Evolutionary conservation across 495 filamentous ascomycete species (phyloP).

Genomic region (Aspergillus homomorphus): DNA sequence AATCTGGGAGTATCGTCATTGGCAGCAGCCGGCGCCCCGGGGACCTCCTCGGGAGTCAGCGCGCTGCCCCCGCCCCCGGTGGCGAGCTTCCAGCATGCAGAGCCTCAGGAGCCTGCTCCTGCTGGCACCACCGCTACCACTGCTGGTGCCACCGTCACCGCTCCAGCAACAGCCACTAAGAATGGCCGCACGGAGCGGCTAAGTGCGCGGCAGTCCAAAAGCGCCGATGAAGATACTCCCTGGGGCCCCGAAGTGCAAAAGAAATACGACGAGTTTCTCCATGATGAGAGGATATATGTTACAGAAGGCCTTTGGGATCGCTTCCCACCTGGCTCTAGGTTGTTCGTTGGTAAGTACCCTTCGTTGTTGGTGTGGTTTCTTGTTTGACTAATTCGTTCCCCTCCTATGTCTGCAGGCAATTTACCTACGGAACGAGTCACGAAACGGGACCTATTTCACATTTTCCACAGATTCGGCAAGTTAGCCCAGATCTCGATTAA

Average conservation of each 20-base stretch:
- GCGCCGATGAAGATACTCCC: slow-evolving; percentile 46
- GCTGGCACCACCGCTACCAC: neutral
- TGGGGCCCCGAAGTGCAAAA: slow-evolving; percentile 65
- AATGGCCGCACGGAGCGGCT: slow-evolving; percentile 32
- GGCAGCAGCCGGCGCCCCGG: slow-evolving; percentile 49
- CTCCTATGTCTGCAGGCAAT: slow-evolving; percentile 61
- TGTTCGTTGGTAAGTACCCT: slow-evolving; percentile 80
- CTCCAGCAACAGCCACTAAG: slow-evolving; percentile 2
- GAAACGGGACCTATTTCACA: slow-evolving; percentile 87
- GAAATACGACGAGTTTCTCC: slow-evolving; percentile 78
- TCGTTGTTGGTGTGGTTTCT: neutral
- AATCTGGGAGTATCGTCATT: slow-evolving; percentile 41
- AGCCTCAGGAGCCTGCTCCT: slow-evolving; percentile 32
- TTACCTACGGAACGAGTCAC: slow-evolving; percentile 89
- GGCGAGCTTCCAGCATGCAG: slow-evolving; percentile 53
- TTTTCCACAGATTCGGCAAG: slow-evolving; percentile 81
- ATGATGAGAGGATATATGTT: slow-evolving; percentile 75
- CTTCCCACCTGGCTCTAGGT: slow-evolving; percentile 78
- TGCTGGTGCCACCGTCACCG: neutral
- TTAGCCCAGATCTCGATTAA: slow-evolving; percentile 96
- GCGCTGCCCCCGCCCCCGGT: slow-evolving; percentile 59
- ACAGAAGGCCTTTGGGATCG: slow-evolving; percentile 90
- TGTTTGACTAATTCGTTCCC: slow-evolving; percentile 16
- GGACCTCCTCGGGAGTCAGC: slow-evolving; percentile 51
- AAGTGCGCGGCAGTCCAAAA: slow-evolving; percentile 24